Base-by-base conservation (phyloP, 768 basidiomycete species). In the Mycena maculata region DNA sequence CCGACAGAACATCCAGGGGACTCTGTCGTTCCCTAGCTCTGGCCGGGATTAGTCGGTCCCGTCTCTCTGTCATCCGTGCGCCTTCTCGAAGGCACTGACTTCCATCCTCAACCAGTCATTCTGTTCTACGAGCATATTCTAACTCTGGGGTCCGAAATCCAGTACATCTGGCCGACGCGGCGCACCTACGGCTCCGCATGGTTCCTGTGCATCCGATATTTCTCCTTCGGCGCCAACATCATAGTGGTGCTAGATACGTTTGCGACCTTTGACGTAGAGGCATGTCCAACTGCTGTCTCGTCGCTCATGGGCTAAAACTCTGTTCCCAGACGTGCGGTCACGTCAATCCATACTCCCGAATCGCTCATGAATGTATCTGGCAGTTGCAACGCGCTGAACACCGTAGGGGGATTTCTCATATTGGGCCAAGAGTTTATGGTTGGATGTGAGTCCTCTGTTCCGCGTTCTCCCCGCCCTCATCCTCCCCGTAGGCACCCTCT, bases 61-160 rank as follows among this genome's bases (percentile, higher is more conserved):
- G n/a, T n/a, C n/a, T n/a, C n/a, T n/a, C n/a, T n/a, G n/a, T n/a
- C n/a, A n/a, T n/a, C n/a, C n/a, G n/a, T n/a, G n/a, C n/a, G n/a
- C n/a, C n/a, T n/a, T n/a, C n/a, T n/a, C n/a, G n/a, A n/a, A n/a
- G n/a, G n/a, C n/a, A n/a, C n/a, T n/a, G n/a, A n/a, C n/a, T n/a
- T n/a, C n/a, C n/a, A n/a, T n/a, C 20, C 6, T 9, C 30, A 2
- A 20, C 13, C 28, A 59, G 57, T 59, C 28, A 59, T 59, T 15
- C 12, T 59, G 31, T 13, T 38, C 57, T 59, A 59, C 57, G 57
- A 59, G 30, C 57, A 59, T 31, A 28, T 59, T n/a, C 15, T 59
- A 22, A 59, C 44, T 12, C 6, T 59, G 6, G 57, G 57, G 22
- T 3, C 30, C 11, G 57, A 59, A 33, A 38, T 59, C 57, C 57